Conservation (phyloP, 1,284 basidiomycete genomes). For the Fomitopsis schrenkii region DNA sequence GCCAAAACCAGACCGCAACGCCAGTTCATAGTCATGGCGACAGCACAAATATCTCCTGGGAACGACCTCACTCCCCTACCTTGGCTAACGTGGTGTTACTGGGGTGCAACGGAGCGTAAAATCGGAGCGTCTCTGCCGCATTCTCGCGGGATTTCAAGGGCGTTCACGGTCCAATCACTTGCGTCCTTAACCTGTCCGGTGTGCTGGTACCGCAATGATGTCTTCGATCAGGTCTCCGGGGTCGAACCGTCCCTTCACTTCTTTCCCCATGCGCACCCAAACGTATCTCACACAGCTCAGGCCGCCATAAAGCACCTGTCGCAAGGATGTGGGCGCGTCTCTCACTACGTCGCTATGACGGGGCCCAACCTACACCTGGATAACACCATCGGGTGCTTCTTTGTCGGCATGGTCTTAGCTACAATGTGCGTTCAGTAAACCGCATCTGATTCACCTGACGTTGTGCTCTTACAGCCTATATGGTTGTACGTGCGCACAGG, state of each 20-base stretch:
- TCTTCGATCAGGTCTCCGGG: background rate
- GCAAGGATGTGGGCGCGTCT: background rate
- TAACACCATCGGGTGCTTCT: conserved; percentile 1
- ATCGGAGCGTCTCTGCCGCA: background rate
- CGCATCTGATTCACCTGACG: background rate
- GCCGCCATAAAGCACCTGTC: background rate
- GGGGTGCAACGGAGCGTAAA: background rate
- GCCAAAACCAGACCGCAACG: too few species aligned
- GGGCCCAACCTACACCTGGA: conserved; percentile 4
- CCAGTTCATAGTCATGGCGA: too few species aligned
- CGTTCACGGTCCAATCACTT: background rate
- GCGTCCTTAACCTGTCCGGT: background rate
- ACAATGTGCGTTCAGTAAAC: background rate
- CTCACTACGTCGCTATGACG: background rate
- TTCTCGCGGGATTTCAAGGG: background rate
- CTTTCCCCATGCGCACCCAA: background rate
- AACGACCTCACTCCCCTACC: background rate
- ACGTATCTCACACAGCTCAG: background rate
- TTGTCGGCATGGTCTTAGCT: conserved; percentile 1
- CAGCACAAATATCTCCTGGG: too few species aligned
- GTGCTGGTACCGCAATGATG: background rate
- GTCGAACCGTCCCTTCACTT: background rate
- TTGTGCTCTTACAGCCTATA: background rate
- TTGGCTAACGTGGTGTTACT: background rate
- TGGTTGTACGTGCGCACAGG: background rate